Evolutionary conservation across 345 rosid genomes (phyloP).

Genomic region (Euphorbia peplus): DNA sequence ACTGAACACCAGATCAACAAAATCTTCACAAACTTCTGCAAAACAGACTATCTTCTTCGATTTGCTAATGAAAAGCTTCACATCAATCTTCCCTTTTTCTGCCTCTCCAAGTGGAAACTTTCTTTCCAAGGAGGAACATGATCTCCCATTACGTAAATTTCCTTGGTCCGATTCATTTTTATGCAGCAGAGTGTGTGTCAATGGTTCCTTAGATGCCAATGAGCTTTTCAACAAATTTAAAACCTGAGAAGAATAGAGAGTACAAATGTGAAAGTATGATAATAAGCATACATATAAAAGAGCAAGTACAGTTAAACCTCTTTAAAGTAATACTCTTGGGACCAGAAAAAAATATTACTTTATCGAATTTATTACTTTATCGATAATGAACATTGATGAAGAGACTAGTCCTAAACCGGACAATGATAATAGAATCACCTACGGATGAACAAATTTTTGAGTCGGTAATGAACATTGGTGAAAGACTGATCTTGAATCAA

Average conservation of each 20-base stretch:
- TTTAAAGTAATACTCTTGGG: too few relatives aligned
- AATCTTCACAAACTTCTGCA: slow-evolving; percentile 27
- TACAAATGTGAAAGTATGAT: background rate
- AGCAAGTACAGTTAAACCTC: too few relatives aligned
- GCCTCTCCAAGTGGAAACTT: background rate
- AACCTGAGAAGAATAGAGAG: slow-evolving; percentile 29
- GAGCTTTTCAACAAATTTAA: slow-evolving; percentile 19
- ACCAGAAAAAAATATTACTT: too few relatives aligned
- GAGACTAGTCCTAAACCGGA: too few relatives aligned
- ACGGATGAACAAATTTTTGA: too few relatives aligned
- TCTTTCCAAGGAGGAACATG: background rate
- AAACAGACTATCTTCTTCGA: slow-evolving; percentile 18
- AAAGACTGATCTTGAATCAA: too few relatives aligned
- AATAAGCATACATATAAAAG: too few relatives aligned
- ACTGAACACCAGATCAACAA: slow-evolving; percentile 30
- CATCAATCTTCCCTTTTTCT: background rate
- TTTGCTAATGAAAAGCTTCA: slow-evolving; percentile 24
- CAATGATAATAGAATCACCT: too few relatives aligned
- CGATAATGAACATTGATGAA: too few relatives aligned
- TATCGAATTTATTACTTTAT: too few relatives aligned
- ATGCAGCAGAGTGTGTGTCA: slow-evolving; percentile 18
- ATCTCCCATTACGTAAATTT: background rate
- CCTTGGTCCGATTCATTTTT: background rate
- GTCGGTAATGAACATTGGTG: too few relatives aligned
- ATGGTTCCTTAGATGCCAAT: slow-evolving; percentile 12